Percentiles rank a stretch among this genome's conserved stretches.
Conservation (phyloP, 495 filamentous ascomycete genomes). For the Aspergillus cavernicola region DNA sequence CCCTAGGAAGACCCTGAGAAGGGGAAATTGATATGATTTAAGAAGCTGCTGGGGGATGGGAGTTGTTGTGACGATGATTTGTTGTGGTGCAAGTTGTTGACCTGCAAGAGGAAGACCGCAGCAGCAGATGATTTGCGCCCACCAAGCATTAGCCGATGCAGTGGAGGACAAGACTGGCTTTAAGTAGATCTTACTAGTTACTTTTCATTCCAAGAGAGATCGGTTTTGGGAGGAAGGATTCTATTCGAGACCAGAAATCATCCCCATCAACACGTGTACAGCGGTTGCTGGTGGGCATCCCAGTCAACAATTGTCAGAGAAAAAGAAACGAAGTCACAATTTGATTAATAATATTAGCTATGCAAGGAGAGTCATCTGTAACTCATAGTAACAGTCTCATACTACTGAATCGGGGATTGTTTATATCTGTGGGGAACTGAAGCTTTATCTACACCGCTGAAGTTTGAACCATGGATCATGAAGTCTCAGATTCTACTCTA, state of each 20-base stretch:
- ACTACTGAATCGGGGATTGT: neutral
- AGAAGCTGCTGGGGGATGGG: neutral
- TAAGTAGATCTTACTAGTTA: constrained; percentile 1
- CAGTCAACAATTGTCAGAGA: neutral
- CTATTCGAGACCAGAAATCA: constrained; percentile 6
- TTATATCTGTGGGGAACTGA: neutral
- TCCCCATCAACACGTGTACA: constrained; percentile 13
- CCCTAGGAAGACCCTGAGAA: neutral
- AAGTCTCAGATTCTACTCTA: no score
- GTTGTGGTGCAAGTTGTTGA: constrained; percentile 11
- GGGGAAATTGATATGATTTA: neutral
- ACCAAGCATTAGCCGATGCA: constrained; percentile 13
- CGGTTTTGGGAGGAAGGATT: neutral
- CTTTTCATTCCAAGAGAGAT: neutral
- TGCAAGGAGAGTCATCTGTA: constrained; percentile 11
- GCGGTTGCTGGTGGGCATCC: constrained; percentile 6
- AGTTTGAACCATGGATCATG: no score
- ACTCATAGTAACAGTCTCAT: neutral
- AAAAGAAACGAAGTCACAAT: neutral
- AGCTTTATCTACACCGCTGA: no score
- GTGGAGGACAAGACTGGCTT: constrained; percentile 4
- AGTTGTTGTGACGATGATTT: constrained; percentile 9
- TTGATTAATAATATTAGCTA: neutral
- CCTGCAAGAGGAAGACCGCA: constrained; percentile 11
- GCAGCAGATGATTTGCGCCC: constrained; percentile 22